Conservation (phyloP, 2,329 filamentous ascomycete genomes). For the Fusarium tuaranense region DNA sequence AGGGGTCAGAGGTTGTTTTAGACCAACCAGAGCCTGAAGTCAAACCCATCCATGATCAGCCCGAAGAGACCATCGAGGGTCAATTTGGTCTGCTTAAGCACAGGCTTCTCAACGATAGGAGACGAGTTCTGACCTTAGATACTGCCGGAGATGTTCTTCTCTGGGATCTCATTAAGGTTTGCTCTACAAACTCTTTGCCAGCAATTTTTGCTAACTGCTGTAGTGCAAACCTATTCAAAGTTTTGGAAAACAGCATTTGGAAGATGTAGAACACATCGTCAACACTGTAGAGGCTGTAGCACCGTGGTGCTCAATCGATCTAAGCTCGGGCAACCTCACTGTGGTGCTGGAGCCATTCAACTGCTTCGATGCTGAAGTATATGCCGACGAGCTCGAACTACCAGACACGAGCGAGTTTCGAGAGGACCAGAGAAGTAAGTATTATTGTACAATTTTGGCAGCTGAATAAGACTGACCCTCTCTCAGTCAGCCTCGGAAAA, state of each 20-base stretch:
- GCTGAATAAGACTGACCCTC: conserved; percentile 38
- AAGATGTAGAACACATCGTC: conserved; percentile 88
- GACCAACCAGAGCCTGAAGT: conserved; percentile 48
- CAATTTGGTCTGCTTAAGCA: conserved; percentile 97
- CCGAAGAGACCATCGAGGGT: conserved; percentile 89
- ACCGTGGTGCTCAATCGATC: conserved; percentile 96
- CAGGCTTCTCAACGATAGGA: conserved; percentile 88
- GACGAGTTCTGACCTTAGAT: conserved; percentile 89
- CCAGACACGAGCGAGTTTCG: conserved; percentile 83
- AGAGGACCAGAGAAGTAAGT: conserved; percentile 91
- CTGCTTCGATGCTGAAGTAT: conserved; percentile 97
- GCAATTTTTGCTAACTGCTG: conserved; percentile 19
- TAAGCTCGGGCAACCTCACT: conserved; percentile 89
- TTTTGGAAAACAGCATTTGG: conserved; percentile 94
- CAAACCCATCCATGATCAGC: conserved; percentile 75
- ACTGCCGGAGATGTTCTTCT: conserved; percentile 94
- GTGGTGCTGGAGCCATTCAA: conserved; percentile 94
- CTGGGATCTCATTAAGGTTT: conserved; percentile 91
- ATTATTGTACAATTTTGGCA: not conserved
- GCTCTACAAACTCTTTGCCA: conserved; percentile 29
- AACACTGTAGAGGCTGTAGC: conserved; percentile 91
- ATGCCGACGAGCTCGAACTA: conserved; percentile 87
- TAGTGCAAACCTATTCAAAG: conserved; percentile 88
- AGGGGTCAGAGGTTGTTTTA: conserved; percentile 47
- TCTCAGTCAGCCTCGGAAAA: conserved; percentile 91